Percentiles rank a stretch among this genome's conserved stretches.
Evolutionary conservation across 2,329 filamentous ascomycete genomes (phyloP).

Genomic region (Talaromyces amestolkiae): DNA sequence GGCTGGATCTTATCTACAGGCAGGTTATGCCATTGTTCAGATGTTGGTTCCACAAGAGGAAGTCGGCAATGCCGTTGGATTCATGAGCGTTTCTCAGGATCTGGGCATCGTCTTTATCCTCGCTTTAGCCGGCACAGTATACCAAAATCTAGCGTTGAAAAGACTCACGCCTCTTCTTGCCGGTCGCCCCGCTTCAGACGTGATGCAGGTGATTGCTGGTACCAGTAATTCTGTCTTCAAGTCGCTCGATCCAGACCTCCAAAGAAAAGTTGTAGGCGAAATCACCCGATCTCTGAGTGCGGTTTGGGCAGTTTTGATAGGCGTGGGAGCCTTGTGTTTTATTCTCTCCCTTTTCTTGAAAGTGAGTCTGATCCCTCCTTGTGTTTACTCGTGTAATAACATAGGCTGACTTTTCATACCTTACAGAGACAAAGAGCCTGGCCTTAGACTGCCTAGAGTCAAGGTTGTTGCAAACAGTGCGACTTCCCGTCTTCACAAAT

Average conservation of each 20-base stretch:
- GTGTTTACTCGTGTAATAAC: background rate
- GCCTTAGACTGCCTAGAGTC: background rate
- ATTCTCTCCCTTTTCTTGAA: background rate
- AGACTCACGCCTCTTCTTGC: background rate
- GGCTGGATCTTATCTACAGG: constrained; percentile 22
- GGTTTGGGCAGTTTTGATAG: background rate
- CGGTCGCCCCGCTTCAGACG: background rate
- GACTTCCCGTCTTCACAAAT: background rate
- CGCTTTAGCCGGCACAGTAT: background rate
- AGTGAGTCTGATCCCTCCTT: background rate
- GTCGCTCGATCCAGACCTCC: background rate
- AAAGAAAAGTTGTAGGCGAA: background rate
- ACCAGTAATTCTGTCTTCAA: background rate
- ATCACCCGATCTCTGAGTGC: background rate
- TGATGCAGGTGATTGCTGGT: background rate
- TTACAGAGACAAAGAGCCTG: background rate
- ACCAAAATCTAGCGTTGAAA: background rate
- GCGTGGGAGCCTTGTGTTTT: background rate
- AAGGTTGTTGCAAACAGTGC: background rate
- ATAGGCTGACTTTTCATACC: background rate
- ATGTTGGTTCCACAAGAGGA: constrained; percentile 15
- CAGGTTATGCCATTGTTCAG: constrained; percentile 23
- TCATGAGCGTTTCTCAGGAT: background rate
- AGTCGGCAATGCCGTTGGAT: background rate
- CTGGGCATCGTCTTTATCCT: background rate